A percentile compares a stretch with the other conserved stretches of the same genome.
phyloP scores from a whole-genome alignment of 23 red algal genomes.

The Gracilaria gracilis region DNA sequence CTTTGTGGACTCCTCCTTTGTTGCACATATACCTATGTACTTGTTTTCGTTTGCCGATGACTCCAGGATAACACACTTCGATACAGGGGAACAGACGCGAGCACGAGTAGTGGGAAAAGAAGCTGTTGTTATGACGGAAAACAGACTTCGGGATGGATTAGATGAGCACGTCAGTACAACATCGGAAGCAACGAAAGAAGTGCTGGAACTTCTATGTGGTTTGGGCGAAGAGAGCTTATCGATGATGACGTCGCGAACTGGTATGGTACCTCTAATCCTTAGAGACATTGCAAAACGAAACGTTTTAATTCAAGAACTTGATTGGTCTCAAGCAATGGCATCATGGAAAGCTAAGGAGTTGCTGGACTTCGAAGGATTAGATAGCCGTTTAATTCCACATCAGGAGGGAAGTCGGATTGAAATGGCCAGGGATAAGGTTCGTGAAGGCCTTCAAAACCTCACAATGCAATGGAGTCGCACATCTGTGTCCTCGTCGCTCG shows the following conservation, averaged over 20 bases:
- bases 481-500: not conserved
- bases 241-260: not conserved
- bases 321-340: slow-evolving; percentile 50
- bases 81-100: slow-evolving; percentile 12
- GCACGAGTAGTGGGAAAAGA: slow-evolving; percentile 33
- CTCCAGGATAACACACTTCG: slow-evolving; percentile 56
- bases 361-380: slow-evolving; percentile 52
- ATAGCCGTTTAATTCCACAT: slow-evolving; percentile 58
- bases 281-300: slow-evolving; percentile 53
- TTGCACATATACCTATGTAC: slow-evolving; percentile 64
- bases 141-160: slow-evolving; percentile 30
- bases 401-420: slow-evolving; percentile 53
- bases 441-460: not conserved
- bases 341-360: slow-evolving; percentile 40
- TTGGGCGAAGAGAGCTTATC: slow-evolving; percentile 16
- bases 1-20: slow-evolving; percentile 41
- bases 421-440: slow-evolving; percentile 17
- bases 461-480: slow-evolving; percentile 20
- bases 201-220: slow-evolving; percentile 64
- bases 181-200: slow-evolving; percentile 55
- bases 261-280: slow-evolving; percentile 27
- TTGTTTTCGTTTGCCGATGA: slow-evolving; percentile 73
- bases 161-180: slow-evolving; percentile 42
- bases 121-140: slow-evolving; percentile 62
- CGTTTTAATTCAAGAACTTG: slow-evolving; percentile 46